Percentiles rank a stretch among this genome's conserved stretches.
Conservation (phyloP, 2,329 filamentous ascomycete genomes). For the Fusarium nisikadoi region DNA sequence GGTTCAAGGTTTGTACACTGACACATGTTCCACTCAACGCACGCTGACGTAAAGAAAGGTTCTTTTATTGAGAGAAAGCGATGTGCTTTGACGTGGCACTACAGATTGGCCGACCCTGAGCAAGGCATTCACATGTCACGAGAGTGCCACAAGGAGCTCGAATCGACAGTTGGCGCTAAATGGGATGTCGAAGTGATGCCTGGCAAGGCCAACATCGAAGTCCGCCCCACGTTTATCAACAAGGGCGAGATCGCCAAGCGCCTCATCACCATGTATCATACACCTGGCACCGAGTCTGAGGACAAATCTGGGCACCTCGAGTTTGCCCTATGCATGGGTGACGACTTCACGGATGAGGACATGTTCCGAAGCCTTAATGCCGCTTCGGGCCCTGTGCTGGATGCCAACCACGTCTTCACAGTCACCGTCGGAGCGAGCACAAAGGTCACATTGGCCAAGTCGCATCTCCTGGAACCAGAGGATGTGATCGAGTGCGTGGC, state of each 20-base stretch:
- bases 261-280: conserved; percentile 78
- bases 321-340: conserved; percentile 90
- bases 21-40: too few relatives aligned
- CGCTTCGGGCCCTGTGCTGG: conserved; percentile 63
- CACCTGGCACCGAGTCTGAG: conserved; percentile 56
- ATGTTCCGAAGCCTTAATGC: conserved; percentile 85
- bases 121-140: conserved; percentile 82
- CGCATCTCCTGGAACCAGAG: conserved; percentile 87
- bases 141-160: conserved; percentile 84
- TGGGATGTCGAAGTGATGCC: conserved; percentile 97
- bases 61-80: conserved; percentile 95
- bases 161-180: conserved; percentile 77
- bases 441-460: conserved; percentile 90
- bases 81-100: conserved; percentile 96
- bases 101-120: conserved; percentile 88
- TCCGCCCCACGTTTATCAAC: conserved; percentile 96
- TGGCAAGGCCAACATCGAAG: conserved; percentile 96
- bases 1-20: conserved; percentile 73
- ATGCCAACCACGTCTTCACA: conserved; percentile 78
- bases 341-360: conserved; percentile 98
- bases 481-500: conserved; percentile 82
- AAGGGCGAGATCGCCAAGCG: conserved; percentile 95
- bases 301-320: conserved; percentile 70
- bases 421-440: conserved; percentile 92
- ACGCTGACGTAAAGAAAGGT: conserved; percentile 58